Base-by-base conservation (phyloP, 2,329 filamentous ascomycete genomes). In the Pseudonectria foliicola region DNA sequence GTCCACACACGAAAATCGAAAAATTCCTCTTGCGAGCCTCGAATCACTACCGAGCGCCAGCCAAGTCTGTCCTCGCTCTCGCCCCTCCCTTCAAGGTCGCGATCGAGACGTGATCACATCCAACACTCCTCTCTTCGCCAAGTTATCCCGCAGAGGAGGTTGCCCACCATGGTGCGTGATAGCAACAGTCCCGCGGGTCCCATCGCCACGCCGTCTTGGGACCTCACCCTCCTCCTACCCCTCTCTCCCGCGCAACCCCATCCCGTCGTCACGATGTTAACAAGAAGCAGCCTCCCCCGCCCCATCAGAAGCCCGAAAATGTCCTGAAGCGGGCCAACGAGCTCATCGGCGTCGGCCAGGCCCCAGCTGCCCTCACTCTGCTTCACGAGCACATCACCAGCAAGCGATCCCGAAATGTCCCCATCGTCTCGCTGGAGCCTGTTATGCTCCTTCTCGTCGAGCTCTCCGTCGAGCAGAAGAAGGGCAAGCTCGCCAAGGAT, bases 371-470 rank as follows among this genome's bases (percentile, higher is more conserved):
- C 61, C 75, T 98, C 62, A 88, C 82, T 57, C 81, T 96, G 57
- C 83, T 98, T 45, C 92, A 96, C 73, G 92, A 98, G 75, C 92
- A 98, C 80, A 88, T 96, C 71, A 95, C 88, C 55, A 95, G 87
- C 50, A 98, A 98, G 75, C 79, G 92, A 56, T 95, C 89, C 55
- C 86, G 92, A 61, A 96, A 93, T 81, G 92, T 86, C 56, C 89
- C 92, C 54, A 96, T 96, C 73, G 78, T 83, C 48, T 93, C 89
- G 35, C 71, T 98, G 59, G 92, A 98, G 79, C 92, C 92, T 49
- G 90, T 98, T 50, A 96, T 98, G 89, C 75, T 96, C 66, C 82
- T 95, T 50, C 82, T 98, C 59, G 90, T 98, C 56, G 88, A 96
- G 67, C 78, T 96, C 40, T 95, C 85, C 50, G 92, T 98, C 56